phyloP scores from a whole-genome alignment of 2,329 filamentous ascomycete genomes.

The Beauveria rudraprayagi region DNA sequence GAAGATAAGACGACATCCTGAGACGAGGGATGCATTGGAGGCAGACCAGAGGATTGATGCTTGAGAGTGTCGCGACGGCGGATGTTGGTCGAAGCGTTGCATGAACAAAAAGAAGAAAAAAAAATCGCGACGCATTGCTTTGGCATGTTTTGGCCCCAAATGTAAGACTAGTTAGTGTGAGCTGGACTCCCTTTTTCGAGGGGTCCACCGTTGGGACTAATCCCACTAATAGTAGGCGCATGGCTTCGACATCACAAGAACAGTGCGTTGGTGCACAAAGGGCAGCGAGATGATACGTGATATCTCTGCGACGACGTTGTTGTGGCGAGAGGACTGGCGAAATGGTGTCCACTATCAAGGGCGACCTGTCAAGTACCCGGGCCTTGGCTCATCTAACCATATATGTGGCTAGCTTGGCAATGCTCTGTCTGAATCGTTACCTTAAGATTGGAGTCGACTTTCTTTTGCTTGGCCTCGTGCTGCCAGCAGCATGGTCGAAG shows the following conservation, averaged over 20 bases:
- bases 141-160: not conserved
- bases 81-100: not conserved
- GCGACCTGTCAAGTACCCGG: not conserved
- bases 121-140: not conserved
- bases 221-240: not conserved
- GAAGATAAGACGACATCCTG: slow-evolving; percentile 1
- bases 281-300: not conserved
- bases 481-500: not conserved
- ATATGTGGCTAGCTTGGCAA: not conserved
- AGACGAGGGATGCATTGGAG: not conserved
- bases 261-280: not conserved
- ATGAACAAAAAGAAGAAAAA: not conserved
- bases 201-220: not conserved
- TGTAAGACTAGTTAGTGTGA: slow-evolving; percentile 1
- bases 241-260: not conserved
- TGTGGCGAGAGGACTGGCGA: not conserved
- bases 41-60: not conserved
- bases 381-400: not conserved
- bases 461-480: not conserved
- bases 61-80: too few relatives aligned
- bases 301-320: not conserved
- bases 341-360: not conserved
- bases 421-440: not conserved
- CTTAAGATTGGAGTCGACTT: not conserved
- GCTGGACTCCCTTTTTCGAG: not conserved